phyloP scores from a whole-genome alignment of 192 early-diverging fungal species.

The Backusella circina region DNA sequence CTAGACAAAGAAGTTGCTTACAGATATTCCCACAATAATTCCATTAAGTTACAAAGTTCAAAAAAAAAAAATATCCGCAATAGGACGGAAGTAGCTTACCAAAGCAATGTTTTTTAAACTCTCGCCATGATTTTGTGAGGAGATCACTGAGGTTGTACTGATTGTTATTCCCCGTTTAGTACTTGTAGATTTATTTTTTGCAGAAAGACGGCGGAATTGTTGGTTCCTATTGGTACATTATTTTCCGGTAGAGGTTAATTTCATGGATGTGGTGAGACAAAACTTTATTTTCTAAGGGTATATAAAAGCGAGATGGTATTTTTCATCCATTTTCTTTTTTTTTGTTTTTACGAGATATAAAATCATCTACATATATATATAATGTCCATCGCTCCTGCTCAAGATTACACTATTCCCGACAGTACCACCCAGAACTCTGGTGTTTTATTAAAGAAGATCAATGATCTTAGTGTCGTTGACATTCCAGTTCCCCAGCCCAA shows the following conservation, averaged over 20 bases:
- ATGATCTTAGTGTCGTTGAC: conserved; percentile 24
- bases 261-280: background rate
- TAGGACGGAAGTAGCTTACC: background rate
- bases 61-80: background rate
- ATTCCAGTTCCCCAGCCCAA: conserved; percentile 19
- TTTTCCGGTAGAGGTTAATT: background rate
- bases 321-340: background rate
- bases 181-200: background rate
- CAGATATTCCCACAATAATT: background rate
- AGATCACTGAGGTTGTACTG: background rate
- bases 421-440: conserved; percentile 17
- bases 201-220: background rate
- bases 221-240: background rate
- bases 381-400: background rate
- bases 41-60: background rate
- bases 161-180: background rate
- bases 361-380: background rate
- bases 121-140: background rate
- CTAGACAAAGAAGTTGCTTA: background rate
- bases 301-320: background rate
- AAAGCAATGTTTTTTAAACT: background rate
- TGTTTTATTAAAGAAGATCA: conserved; percentile 22
- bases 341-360: background rate
- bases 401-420: conserved; percentile 9
- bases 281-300: background rate